phyloP scores from a whole-genome alignment of 2,329 filamentous ascomycete genomes.

The Botrytis sinoallii region DNA sequence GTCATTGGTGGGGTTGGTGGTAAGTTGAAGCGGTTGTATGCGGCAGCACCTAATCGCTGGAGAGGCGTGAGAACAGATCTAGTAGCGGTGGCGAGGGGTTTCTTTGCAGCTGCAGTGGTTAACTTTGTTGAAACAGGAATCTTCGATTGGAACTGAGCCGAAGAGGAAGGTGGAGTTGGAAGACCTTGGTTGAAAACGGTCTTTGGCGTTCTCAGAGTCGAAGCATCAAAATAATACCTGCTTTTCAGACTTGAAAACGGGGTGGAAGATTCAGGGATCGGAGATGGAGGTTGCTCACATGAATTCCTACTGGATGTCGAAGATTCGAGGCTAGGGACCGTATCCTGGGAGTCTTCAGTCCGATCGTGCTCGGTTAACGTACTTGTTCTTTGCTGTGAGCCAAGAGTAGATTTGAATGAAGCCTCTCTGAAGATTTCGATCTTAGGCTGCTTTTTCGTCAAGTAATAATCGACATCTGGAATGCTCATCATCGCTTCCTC shows the following conservation, averaged over 20 bases:
- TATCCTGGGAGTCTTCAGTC: conserved; percentile 23
- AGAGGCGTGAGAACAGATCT: conserved; percentile 33
- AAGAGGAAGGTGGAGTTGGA: conserved; percentile 29
- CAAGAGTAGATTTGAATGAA: not conserved
- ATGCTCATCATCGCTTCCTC: conserved; percentile 49
- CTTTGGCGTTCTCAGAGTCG: conserved; percentile 24
- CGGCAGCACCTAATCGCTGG: conserved; percentile 35
- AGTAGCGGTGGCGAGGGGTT: not conserved
- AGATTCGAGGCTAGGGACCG: conserved; percentile 28
- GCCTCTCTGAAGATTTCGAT: conserved; percentile 27
- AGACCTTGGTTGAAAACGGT: conserved; percentile 17
- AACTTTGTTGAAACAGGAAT: conserved; percentile 35
- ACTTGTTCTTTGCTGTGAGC: conserved; percentile 12
- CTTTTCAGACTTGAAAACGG: conserved; percentile 23
- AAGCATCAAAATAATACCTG: conserved; percentile 28
- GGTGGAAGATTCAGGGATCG: conserved; percentile 16
- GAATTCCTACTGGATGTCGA: conserved; percentile 28
- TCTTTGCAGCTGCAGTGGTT: conserved; percentile 16
- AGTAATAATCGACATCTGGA: conserved; percentile 38
- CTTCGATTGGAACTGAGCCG: conserved; percentile 25
- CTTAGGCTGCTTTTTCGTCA: conserved; percentile 24
- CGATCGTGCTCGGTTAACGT: not conserved
- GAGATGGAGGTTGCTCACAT: conserved; percentile 28
- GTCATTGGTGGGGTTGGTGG: conserved; percentile 35
- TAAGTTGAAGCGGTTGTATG: conserved; percentile 26